Conservation (phyloP, 495 filamentous ascomycete species). For the Astrothelium subdiscretum region DNA sequence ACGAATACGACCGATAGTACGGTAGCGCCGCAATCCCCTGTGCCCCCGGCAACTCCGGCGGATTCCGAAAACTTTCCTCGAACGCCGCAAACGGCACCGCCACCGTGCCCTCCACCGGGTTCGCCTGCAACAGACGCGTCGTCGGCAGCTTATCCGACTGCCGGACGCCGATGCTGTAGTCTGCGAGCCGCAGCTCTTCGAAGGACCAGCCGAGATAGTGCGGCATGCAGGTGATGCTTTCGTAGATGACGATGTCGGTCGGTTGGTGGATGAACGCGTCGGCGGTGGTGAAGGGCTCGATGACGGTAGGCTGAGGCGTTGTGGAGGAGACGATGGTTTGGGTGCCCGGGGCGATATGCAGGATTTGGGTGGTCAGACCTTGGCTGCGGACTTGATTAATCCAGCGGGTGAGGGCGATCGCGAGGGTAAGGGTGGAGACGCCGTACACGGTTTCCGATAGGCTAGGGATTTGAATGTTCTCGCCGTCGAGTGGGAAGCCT, state of each 20-base stretch:
- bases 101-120: neutral
- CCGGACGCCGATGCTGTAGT: constrained; percentile 43
- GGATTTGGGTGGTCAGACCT: neutral
- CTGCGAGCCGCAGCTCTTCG: constrained; percentile 76
- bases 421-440: neutral
- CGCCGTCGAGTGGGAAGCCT: neutral
- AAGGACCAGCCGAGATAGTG: constrained; percentile 77
- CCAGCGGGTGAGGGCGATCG: neutral
- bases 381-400: neutral
- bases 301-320: neutral
- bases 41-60: neutral
- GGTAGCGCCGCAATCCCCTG: neutral
- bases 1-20: neutral
- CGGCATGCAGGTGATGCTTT: constrained; percentile 73
- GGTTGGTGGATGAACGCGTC: neutral
- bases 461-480: neutral
- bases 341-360: neutral
- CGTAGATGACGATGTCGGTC: constrained; percentile 35
- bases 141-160: neutral
- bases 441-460: neutral
- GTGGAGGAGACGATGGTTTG: neutral
- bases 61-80: neutral
- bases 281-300: constrained; percentile 13
- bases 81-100: neutral
- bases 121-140: neutral